These are phyloP conservation scores for Termitomyces sp. DNA, from an alignment of 768 basidiomycete species.

Conservation along the genomic window DNA sequence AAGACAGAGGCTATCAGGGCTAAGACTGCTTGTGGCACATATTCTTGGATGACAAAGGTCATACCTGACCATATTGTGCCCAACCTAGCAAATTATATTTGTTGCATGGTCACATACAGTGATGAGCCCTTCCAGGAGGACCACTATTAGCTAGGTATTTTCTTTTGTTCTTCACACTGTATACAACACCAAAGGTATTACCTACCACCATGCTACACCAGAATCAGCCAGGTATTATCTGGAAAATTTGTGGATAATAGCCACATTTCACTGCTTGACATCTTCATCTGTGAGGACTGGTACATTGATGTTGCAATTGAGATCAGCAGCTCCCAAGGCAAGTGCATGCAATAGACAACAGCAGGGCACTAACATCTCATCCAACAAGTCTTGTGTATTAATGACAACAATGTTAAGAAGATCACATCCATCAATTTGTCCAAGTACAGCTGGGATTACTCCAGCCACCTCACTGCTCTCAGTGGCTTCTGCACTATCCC, in stretches of 20 bases:
- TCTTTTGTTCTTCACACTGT: slow-evolving; percentile 23
- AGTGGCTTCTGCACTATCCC: slow-evolving; percentile 9
- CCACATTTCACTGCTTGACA: neutral
- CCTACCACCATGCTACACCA: slow-evolving; percentile 9
- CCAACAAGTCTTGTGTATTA: neutral
- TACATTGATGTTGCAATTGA: slow-evolving; percentile 20
- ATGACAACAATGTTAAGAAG: neutral
- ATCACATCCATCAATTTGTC: neutral
- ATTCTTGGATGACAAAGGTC: slow-evolving; percentile 15
- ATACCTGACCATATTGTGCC: slow-evolving; percentile 5
- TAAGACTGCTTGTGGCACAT: slow-evolving; percentile 9
- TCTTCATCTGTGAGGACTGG: slow-evolving; percentile 8
- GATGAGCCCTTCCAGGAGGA: too few species aligned
- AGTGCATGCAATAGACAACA: slow-evolving; percentile 14
- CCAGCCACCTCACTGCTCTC: slow-evolving; percentile 11
- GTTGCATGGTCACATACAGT: too few species aligned
- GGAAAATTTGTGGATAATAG: neutral
- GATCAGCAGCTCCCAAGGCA: slow-evolving; percentile 1
- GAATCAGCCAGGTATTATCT: neutral
- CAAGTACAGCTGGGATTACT: slow-evolving; percentile 10
- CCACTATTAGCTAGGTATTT: too few species aligned
- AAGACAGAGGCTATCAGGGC: slow-evolving; percentile 18
- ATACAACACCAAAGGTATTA: slow-evolving; percentile 19
- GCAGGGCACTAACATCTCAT: neutral
- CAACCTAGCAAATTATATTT: too few species aligned